Percentiles rank a stretch among this genome's conserved stretches.
Evolutionary conservation across 257 asterid species (phyloP).

Genomic region (Solanum habrochaites): DNA sequence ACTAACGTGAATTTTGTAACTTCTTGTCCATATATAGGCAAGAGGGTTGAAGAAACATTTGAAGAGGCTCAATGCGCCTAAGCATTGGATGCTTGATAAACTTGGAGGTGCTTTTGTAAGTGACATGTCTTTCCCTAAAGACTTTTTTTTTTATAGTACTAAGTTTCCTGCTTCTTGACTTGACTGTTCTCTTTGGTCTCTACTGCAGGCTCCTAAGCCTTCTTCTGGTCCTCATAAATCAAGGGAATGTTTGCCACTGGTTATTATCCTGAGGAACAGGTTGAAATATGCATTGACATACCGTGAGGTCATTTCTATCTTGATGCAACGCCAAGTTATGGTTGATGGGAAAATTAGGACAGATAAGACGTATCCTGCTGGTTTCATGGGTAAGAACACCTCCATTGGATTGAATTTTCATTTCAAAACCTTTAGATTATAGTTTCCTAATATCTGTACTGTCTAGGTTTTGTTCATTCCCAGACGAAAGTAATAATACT

Average conservation of each 20-base stretch:
- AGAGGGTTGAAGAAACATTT: constrained; percentile 31
- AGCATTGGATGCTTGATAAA: constrained; percentile 31
- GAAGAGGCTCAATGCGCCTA: constrained; percentile 36
- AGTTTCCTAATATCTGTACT: not conserved
- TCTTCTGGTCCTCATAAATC: constrained; percentile 30
- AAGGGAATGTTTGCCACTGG: constrained; percentile 24
- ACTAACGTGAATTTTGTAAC: not conserved
- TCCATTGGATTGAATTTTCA: not conserved
- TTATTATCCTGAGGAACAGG: constrained; percentile 18
- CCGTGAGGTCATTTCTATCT: constrained; percentile 15
- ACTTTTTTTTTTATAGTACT: not conserved
- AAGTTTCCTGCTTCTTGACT: not conserved
- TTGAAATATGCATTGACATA: constrained; percentile 18
- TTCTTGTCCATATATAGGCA: constrained; percentile 2
- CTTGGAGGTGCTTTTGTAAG: constrained; percentile 37
- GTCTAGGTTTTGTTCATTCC: not conserved
- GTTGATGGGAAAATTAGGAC: constrained; percentile 15
- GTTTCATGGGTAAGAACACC: constrained; percentile 19
- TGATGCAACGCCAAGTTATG: constrained; percentile 16
- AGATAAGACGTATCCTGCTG: constrained; percentile 12
- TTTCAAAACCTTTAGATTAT: not conserved
- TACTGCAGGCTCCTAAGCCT: constrained; percentile 20
- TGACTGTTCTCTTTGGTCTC: not conserved
- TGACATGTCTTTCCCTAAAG: not conserved
- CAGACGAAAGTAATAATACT: not conserved